These are phyloP conservation scores for Lipomyces spencermartinsiae DNA, from an alignment of 805 yeast species.

Conservation along the genomic window DNA sequence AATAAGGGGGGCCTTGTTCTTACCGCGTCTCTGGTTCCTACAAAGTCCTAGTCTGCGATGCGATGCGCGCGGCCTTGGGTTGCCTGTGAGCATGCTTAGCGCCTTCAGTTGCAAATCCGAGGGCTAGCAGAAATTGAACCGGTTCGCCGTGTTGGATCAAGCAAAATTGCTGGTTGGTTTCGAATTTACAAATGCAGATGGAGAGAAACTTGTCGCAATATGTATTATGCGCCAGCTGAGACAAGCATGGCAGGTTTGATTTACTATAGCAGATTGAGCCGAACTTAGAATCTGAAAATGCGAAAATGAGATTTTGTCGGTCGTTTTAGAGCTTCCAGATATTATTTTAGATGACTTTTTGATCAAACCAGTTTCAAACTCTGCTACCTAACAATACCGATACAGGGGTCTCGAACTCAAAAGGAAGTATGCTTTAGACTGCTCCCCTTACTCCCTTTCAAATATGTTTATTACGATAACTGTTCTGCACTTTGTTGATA, in stretches of 20 bases:
- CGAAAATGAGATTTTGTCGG: too few species aligned
- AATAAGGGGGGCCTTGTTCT: too few species aligned
- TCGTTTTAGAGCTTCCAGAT: too few species aligned
- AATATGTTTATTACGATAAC: background rate
- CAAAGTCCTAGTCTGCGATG: too few species aligned
- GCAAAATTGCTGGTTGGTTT: too few species aligned
- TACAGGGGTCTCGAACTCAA: background rate
- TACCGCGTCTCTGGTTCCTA: too few species aligned
- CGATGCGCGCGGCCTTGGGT: background rate
- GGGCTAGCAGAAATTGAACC: background rate
- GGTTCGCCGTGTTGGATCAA: too few species aligned
- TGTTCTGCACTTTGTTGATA: background rate
- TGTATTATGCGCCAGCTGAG: background rate
- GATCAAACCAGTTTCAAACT: background rate
- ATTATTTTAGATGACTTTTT: too few species aligned
- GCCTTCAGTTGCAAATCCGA: background rate
- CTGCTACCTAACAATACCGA: background rate
- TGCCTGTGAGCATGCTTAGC: background rate
- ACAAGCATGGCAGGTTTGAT: background rate
- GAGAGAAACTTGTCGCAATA: background rate
- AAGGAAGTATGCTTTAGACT: background rate
- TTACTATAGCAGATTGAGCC: too few species aligned
- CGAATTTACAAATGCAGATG: background rate
- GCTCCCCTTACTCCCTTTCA: background rate
- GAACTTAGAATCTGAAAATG: too few species aligned